These are phyloP conservation scores for Thelonectria discophora DNA, from an alignment of 2,329 filamentous ascomycete genomes.

Conservation along the genomic window DNA sequence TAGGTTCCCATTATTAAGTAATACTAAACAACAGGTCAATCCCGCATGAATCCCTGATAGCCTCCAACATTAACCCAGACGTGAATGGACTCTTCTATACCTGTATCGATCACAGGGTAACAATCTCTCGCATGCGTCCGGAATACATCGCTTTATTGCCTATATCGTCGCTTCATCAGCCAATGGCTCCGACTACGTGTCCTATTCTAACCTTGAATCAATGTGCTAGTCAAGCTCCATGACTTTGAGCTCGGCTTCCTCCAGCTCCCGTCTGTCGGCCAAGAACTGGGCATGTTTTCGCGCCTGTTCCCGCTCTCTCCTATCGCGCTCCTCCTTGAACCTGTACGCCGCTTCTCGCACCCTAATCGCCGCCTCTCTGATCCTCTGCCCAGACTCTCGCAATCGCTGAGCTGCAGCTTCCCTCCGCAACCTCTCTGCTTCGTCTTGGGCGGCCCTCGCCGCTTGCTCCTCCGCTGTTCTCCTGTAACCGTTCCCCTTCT, in stretches of 20 bases:
- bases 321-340: slow-evolving; percentile 10
- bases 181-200: too few species aligned
- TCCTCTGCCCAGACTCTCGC: slow-evolving; percentile 6
- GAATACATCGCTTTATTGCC: too few species aligned
- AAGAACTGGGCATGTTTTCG: not conserved
- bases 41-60: too few species aligned
- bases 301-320: not conserved
- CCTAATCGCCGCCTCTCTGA: slow-evolving; percentile 10
- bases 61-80: too few species aligned
- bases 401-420: slow-evolving; percentile 1
- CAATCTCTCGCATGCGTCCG: too few species aligned
- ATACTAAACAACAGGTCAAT: too few species aligned
- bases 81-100: too few species aligned
- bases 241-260: slow-evolving; percentile 3
- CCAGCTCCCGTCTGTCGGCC: not conserved
- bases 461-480: not conserved
- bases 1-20: too few species aligned
- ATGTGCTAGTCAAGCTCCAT: slow-evolving; percentile 5
- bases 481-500: not conserved
- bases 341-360: slow-evolving; percentile 12
- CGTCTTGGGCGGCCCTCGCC: slow-evolving; percentile 1
- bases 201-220: not conserved
- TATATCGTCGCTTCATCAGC: too few species aligned
- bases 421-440: slow-evolving; percentile 8
- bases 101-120: too few species aligned